A percentile compares a stretch with the other conserved stretches of the same genome.
These are phyloP conservation scores for Amniculicola lignicola DNA, from an alignment of 495 filamentous ascomycete genomes.

Conservation along the genomic window DNA sequence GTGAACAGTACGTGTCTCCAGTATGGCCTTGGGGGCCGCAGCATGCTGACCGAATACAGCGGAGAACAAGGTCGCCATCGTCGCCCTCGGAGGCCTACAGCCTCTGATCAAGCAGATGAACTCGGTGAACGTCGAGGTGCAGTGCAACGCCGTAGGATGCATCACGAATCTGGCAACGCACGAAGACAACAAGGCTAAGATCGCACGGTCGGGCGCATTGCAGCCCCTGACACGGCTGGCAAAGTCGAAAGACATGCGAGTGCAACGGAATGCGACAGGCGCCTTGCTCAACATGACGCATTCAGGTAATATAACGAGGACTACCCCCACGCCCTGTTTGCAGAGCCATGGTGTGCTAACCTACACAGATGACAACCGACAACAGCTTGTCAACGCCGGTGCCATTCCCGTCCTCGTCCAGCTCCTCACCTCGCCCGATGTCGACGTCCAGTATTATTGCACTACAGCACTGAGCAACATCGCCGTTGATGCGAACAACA, in stretches of 20 bases:
- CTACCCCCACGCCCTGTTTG: neutral
- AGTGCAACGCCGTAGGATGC: constrained; percentile 98
- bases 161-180: constrained; percentile 98
- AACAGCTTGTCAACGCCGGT: constrained; percentile 93
- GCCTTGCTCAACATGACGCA: constrained; percentile 98
- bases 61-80: constrained; percentile 96
- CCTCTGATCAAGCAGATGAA: constrained; percentile 98
- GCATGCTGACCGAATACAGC: constrained; percentile 59
- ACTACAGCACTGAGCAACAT: constrained; percentile 98
- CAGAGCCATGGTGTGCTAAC: neutral
- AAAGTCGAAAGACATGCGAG: constrained; percentile 97
- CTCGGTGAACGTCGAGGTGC: constrained; percentile 97
- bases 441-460: constrained; percentile 99
- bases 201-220: constrained; percentile 89
- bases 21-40: constrained; percentile 7
- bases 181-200: constrained; percentile 98
- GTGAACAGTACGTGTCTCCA: constrained; percentile 76
- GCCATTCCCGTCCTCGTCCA: constrained; percentile 96
- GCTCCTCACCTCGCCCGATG: constrained; percentile 82
- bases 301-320: constrained; percentile 61
- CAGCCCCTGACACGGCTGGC: constrained; percentile 86
- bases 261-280: constrained; percentile 95
- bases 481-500: constrained; percentile 86
- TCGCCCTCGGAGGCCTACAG: constrained; percentile 81
- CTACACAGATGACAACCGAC: constrained; percentile 87